phyloP scores from a whole-genome alignment of 1,284 basidiomycete genomes.

The Fomitopsis pinicola region DNA sequence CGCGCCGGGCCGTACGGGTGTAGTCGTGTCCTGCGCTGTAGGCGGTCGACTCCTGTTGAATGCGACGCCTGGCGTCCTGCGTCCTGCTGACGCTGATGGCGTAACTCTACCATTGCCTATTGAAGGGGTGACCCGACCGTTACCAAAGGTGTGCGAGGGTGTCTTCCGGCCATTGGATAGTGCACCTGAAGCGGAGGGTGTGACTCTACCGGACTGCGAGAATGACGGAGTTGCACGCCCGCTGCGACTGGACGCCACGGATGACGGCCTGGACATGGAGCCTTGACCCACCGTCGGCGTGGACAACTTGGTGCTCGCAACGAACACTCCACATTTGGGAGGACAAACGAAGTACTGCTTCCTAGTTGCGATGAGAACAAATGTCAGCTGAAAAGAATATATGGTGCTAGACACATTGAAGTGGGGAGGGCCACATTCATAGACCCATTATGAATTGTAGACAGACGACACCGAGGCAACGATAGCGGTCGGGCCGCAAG shows the following conservation, averaged over 20 bases:
- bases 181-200: constrained; percentile 21
- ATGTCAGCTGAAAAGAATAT: not conserved
- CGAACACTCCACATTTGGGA: constrained; percentile 88
- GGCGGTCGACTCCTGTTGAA: constrained; percentile 18
- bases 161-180: constrained; percentile 24
- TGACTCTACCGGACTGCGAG: constrained; percentile 25
- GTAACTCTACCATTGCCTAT: constrained; percentile 34
- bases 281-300: constrained; percentile 61
- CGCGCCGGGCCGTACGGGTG: constrained; percentile 20
- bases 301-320: constrained; percentile 78
- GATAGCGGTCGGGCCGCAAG: not conserved
- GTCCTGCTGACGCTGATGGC: constrained; percentile 24
- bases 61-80: constrained; percentile 23
- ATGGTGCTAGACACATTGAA: not conserved
- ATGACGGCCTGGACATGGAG: constrained; percentile 61
- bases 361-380: constrained; percentile 31
- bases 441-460: not conserved
- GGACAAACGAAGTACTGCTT: constrained; percentile 87
- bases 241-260: constrained; percentile 71
- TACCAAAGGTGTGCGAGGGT: constrained; percentile 30
- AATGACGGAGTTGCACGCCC: constrained; percentile 52
- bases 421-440: not conserved
- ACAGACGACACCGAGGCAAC: not conserved
- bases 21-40: constrained; percentile 13
- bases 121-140: constrained; percentile 53